These are phyloP conservation scores for Aurinia saxatilis DNA, from an alignment of 345 rosid species.

Conservation along the genomic window DNA sequence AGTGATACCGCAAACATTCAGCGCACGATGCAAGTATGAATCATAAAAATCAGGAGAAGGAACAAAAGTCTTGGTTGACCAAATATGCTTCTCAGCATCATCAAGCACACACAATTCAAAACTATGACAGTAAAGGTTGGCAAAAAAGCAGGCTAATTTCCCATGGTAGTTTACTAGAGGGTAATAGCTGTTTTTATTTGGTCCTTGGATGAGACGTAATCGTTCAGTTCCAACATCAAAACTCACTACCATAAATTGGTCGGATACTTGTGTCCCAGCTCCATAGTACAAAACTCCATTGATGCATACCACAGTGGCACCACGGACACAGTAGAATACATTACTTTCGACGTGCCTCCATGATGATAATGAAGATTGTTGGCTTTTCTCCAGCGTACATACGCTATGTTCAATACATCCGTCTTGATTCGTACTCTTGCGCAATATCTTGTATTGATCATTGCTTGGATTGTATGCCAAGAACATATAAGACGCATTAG, in stretches of 20 bases:
- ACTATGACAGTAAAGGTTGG: neutral
- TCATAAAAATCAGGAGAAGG: neutral
- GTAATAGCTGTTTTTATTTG: neutral
- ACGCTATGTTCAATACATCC: neutral
- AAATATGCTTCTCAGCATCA: neutral
- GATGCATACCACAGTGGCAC: neutral
- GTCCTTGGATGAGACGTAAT: neutral
- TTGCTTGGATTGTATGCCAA: neutral
- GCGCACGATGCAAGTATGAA: neutral
- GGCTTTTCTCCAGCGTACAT: neutral
- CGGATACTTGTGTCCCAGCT: neutral
- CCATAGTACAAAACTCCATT: neutral
- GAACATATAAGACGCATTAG: neutral
- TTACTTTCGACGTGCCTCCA: neutral
- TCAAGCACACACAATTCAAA: neutral
- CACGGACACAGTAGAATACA: too few relatives aligned
- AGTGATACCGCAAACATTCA: neutral
- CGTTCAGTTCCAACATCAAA: neutral
- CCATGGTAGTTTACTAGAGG: neutral
- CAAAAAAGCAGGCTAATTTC: neutral
- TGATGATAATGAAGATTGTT: neutral
- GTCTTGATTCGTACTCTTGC: neutral
- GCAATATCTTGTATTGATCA: neutral
- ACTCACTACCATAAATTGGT: neutral
- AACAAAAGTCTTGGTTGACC: neutral